Evolutionary conservation across 2,329 filamentous ascomycete species (phyloP), one percentile per base, ranked within the genome.

Genomic region (Fusarium denticulatum): DNA sequence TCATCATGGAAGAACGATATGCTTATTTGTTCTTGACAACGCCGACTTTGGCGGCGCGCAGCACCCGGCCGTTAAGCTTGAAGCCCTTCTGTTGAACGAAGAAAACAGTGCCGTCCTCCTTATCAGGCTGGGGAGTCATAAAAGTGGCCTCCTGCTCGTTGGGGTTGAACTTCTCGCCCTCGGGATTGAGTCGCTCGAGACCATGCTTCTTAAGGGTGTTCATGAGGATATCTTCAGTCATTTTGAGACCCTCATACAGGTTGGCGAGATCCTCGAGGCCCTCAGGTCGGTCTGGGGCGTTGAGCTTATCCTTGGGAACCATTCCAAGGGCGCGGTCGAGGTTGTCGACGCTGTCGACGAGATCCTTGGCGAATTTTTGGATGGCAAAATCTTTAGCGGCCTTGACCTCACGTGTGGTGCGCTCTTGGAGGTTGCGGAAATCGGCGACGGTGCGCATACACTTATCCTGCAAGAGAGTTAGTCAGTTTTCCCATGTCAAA

Each of bases 111-210:
- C 94, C 94, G 80, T 98, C 91, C 83, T 97, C 93, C 88, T 97
- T 97, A 76, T 91, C 95, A 60, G 91, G 89, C 86, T 94, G 90
- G 47, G 95, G 94, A 15, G 94, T 91, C 92, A 97, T 95, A 85
- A 98, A 98, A 28, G 94, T 96, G 42, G 96, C 96, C 88, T 99
- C 96, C 83, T 98, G 96, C 84, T 94, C 89, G 84, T 98, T 98
- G 75, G 96, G 95, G 86, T 99, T 93, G 87, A 99, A 99, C 84
- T 94, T 95, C 82, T 96, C 92, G 77, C 91, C 89, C 74, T 90
- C 86, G 24, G 96, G 96, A 81, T 95, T 91, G 82, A 97, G 94
- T 76, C 95, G 89, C 87, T 97, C 94, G 71, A 99, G 87, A 63
- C 96, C 96, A 83, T 99, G 96, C 88, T 97, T 98, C 86, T 94